A percentile compares a stretch with the other conserved stretches of the same genome.
phyloP scores from a whole-genome alignment of 1,284 basidiomycete genomes.

The Neotropicomus parvogracilis region DNA sequence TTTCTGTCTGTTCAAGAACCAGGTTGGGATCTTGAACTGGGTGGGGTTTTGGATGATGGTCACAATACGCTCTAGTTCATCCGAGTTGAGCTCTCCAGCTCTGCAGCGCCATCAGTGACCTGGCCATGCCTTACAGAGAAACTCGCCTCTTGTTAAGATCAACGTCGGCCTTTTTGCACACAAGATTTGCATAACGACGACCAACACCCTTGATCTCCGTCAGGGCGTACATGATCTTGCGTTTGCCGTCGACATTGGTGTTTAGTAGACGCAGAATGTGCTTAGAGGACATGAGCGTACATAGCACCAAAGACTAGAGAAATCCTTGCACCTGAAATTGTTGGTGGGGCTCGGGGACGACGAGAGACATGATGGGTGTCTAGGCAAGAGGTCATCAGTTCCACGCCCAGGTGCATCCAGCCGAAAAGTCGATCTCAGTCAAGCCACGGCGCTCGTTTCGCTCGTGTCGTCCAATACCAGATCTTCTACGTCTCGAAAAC shows the following conservation, averaged over 20 bases:
- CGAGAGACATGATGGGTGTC: slow-evolving; percentile 75
- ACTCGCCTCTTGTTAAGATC: slow-evolving; percentile 97
- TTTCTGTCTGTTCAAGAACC: slow-evolving; percentile 99
- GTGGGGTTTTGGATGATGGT: slow-evolving; percentile 99
- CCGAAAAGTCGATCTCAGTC: slow-evolving; percentile 3
- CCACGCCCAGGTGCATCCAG: slow-evolving; percentile 23
- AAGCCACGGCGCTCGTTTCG: not conserved
- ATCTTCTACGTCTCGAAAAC: not conserved
- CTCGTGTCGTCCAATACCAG: not conserved
- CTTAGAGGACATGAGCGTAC: slow-evolving; percentile 39
- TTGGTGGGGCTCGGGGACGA: slow-evolving; percentile 87
- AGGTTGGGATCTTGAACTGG: slow-evolving; percentile 99
- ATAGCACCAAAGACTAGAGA: not conserved
- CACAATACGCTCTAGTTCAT: slow-evolving; percentile 98
- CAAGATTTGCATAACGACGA: slow-evolving; percentile 96
- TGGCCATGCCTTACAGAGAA: not conserved
- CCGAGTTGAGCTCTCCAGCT: slow-evolving; percentile 92
- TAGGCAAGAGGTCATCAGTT: slow-evolving; percentile 17
- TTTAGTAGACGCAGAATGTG: slow-evolving; percentile 98
- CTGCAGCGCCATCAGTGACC: slow-evolving; percentile 38
- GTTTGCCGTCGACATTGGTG: slow-evolving; percentile 99
- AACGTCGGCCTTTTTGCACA: slow-evolving; percentile 99
- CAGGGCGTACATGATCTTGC: slow-evolving; percentile 97
- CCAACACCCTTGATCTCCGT: slow-evolving; percentile 99
- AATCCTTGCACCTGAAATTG: slow-evolving; percentile 74